Evolutionary conservation across 2,329 filamentous ascomycete genomes (phyloP).

Genomic region (Penicillium corylophilum): DNA sequence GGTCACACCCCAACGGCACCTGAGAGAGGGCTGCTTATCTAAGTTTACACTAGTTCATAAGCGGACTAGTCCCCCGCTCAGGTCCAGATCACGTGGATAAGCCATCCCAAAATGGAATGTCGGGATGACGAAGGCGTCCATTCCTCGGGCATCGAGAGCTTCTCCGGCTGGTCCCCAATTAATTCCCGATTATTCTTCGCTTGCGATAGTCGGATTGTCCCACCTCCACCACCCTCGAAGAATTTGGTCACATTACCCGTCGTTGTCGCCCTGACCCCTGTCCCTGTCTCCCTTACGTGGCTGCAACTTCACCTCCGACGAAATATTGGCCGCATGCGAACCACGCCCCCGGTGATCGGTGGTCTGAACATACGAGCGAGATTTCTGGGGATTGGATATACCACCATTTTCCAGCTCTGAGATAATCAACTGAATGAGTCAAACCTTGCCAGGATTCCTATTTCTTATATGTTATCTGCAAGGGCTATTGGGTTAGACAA

Average conservation of each 20-base stretch:
- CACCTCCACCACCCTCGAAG: not conserved
- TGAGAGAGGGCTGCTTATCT: conserved; percentile 6
- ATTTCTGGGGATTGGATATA: not conserved
- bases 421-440: conserved; percentile 2
- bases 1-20: conserved; percentile 13
- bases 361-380: not conserved
- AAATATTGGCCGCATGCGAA: conserved; percentile 8
- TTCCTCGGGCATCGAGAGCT: conserved; percentile 9
- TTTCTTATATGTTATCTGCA: conserved; percentile 11
- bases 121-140: conserved; percentile 20
- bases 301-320: conserved; percentile 3
- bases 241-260: not conserved
- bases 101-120: conserved; percentile 9
- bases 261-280: not conserved
- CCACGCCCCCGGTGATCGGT: not conserved
- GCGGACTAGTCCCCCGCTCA: conserved; percentile 1
- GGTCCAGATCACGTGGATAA: conserved; percentile 8
- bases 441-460: not conserved
- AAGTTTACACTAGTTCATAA: not conserved
- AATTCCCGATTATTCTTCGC: not conserved
- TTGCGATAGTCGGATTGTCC: not conserved
- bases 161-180: not conserved
- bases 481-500: conserved; percentile 6
- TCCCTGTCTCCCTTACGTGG: conserved; percentile 11
- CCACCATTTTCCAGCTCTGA: not conserved